phyloP scores from a whole-genome alignment of 768 basidiomycete genomes.

The Rhodotorula kratochvilovae region DNA sequence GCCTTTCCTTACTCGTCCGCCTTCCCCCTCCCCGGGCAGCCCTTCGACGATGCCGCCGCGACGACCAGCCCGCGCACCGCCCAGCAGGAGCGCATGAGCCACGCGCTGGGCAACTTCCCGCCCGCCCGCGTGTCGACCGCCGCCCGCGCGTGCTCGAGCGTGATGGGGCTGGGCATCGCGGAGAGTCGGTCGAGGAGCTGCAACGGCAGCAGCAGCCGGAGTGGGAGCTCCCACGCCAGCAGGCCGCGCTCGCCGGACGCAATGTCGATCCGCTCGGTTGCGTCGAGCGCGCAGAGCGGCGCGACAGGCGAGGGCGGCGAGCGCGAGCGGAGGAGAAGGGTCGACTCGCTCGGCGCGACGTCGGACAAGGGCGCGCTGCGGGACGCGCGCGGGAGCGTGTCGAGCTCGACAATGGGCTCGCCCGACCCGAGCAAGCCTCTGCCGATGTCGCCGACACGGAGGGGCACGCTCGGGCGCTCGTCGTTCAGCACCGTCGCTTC shows the following conservation, averaged over 20 bases:
- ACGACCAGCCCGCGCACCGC: not conserved
- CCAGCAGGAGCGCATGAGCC: slow-evolving; percentile 14
- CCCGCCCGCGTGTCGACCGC: not conserved
- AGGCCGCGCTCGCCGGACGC: slow-evolving; percentile 9
- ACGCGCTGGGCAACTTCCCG: slow-evolving; percentile 22
- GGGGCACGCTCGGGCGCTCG: not conserved
- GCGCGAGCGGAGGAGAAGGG: slow-evolving; percentile 6
- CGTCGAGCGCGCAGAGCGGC: slow-evolving; percentile 46
- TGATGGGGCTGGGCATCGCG: not conserved
- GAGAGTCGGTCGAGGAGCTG: not conserved
- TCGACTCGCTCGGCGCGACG: slow-evolving; percentile 18
- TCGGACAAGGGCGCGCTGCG: not conserved
- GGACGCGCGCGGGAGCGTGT: too few species aligned
- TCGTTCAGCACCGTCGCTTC: not conserved
- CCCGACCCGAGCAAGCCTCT: not conserved
- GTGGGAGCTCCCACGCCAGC: not conserved
- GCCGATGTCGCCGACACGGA: not conserved
- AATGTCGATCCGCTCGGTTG: slow-evolving; percentile 38
- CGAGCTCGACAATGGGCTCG: not conserved
- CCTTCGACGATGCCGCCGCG: not conserved
- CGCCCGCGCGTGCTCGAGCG: not conserved
- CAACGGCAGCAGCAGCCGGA: not conserved
- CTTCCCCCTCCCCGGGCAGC: slow-evolving; percentile 12
- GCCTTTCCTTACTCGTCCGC: slow-evolving; percentile 27
- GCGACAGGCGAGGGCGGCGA: not conserved